phyloP scores from a whole-genome alignment of 495 filamentous ascomycete genomes.

The Echria macrotheca region DNA sequence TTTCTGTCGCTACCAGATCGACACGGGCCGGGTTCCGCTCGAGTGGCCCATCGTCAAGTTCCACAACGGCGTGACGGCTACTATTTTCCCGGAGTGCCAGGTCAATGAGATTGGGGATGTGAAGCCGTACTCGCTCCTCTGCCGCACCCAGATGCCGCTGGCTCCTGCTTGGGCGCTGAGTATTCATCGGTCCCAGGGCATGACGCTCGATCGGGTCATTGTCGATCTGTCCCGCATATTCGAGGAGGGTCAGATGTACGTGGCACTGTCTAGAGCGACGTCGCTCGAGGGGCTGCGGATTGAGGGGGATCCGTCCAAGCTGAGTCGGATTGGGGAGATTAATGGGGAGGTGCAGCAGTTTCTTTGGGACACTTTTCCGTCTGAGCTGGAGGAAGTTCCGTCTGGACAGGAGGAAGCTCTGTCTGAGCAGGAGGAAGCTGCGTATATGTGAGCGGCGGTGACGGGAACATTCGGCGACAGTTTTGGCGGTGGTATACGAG shows the following conservation, averaged over 20 bases:
- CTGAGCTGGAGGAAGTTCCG: no score
- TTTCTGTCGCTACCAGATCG: constrained; percentile 23
- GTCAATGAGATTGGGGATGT: constrained; percentile 42
- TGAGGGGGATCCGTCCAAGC: constrained; percentile 26
- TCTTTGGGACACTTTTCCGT: no score
- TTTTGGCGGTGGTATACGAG: no score
- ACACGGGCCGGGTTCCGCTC: constrained; percentile 14
- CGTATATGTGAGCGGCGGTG: no score
- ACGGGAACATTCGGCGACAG: no score
- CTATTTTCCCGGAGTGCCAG: constrained; percentile 45
- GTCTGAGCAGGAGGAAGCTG: no score
- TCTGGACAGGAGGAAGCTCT: no score
- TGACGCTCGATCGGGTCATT: constrained; percentile 86
- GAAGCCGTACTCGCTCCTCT: constrained; percentile 55
- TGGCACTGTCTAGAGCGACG: constrained; percentile 73
- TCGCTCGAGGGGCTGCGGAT: constrained; percentile 64
- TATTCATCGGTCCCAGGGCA: constrained; percentile 92
- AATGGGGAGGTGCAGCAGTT: constrained; percentile 20
- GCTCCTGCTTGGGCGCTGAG: constrained; percentile 91
- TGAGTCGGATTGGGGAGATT: constrained; percentile 11
- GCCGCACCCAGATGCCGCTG: constrained; percentile 74
- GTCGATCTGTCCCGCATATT: constrained; percentile 82
- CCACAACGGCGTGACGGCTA: constrained; percentile 28
- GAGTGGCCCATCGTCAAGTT: constrained; percentile 78
- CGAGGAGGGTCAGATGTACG: constrained; percentile 84